Conservation (phyloP, 257 asterid genomes). For the Solanum clarkiae region DNA sequence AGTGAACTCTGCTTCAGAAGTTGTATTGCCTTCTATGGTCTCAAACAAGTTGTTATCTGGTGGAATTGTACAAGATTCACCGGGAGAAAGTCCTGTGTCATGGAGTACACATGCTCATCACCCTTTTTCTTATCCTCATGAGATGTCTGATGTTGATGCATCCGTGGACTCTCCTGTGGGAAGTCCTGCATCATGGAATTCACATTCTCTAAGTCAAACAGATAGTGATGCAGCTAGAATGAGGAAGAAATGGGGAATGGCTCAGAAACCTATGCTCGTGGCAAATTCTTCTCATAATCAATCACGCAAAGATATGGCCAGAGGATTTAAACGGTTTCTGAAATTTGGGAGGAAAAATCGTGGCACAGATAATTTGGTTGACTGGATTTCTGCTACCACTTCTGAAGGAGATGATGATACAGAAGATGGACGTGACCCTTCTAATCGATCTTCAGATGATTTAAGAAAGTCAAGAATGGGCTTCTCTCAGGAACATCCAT, state of each 20-base stretch:
- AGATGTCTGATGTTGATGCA: slow-evolving; percentile 72
- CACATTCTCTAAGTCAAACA: slow-evolving; percentile 50
- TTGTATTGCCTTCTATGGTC: slow-evolving; percentile 34
- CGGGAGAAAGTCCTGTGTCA: slow-evolving; percentile 35
- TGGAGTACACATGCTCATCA: slow-evolving; percentile 31
- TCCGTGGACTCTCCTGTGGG: slow-evolving; percentile 58
- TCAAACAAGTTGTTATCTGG: slow-evolving; percentile 18
- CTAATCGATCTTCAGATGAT: slow-evolving; percentile 68
- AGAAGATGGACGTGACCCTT: slow-evolving; percentile 75
- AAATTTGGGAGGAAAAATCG: slow-evolving; percentile 78
- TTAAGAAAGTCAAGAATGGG: slow-evolving; percentile 86
- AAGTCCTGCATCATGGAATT: slow-evolving; percentile 81
- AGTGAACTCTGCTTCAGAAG: slow-evolving; percentile 40
- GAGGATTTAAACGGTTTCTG: slow-evolving; percentile 72
- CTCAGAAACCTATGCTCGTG: slow-evolving; percentile 53
- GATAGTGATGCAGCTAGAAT: slow-evolving; percentile 70
- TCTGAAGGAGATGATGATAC: slow-evolving; percentile 95
- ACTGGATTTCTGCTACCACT: slow-evolving; percentile 93
- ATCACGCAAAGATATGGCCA: slow-evolving; percentile 64
- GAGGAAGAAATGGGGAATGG: slow-evolving; percentile 88
- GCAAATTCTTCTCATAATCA: slow-evolving; percentile 39
- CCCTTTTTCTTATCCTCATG: slow-evolving; percentile 60
- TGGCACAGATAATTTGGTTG: slow-evolving; percentile 64
- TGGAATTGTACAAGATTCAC: slow-evolving; percentile 52
- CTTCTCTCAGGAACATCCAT: slow-evolving; percentile 56